A percentile compares a stretch with the other conserved stretches of the same genome.
Conservation (phyloP, 2,329 filamentous ascomycete species). For the Xylaria sp. region DNA sequence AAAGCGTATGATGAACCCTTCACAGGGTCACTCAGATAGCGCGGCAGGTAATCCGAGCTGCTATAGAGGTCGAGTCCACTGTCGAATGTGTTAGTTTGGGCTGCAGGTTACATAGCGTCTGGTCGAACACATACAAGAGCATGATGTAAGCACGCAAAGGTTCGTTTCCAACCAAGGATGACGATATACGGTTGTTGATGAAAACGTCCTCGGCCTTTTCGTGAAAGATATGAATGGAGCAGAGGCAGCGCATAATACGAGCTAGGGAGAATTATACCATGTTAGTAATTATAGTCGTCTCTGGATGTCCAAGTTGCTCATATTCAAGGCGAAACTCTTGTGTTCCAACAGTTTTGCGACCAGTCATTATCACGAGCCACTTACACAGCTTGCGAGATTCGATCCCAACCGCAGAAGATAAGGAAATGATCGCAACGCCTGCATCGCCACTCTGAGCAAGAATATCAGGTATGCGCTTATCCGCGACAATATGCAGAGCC, state of each 20-base stretch:
- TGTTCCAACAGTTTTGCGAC: no score
- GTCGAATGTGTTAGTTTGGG: not conserved
- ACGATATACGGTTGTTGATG: conserved; percentile 46
- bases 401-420: conserved; percentile 37
- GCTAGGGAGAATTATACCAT: conserved; percentile 28
- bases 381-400: conserved; percentile 42
- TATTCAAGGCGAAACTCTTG: no score
- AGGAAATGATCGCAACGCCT: conserved; percentile 36
- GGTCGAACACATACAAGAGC: conserved; percentile 39
- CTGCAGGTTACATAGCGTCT: not conserved
- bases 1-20: conserved; percentile 42
- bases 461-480: conserved; percentile 43
- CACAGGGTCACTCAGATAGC: conserved; percentile 35
- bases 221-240: conserved; percentile 44
- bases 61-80: conserved; percentile 43
- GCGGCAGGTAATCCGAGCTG: conserved; percentile 42
- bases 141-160: conserved; percentile 44
- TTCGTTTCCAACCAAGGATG: conserved; percentile 43
- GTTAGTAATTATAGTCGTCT: not conserved
- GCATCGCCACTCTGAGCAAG: conserved; percentile 35
- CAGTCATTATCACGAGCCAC: not conserved
- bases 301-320: not conserved
- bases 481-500: conserved; percentile 43
- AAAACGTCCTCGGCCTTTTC: conserved; percentile 41
- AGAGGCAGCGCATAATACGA: conserved; percentile 44